phyloP scores from a whole-genome alignment of 163 green algal species.

The Scenedesmus sp. region DNA sequence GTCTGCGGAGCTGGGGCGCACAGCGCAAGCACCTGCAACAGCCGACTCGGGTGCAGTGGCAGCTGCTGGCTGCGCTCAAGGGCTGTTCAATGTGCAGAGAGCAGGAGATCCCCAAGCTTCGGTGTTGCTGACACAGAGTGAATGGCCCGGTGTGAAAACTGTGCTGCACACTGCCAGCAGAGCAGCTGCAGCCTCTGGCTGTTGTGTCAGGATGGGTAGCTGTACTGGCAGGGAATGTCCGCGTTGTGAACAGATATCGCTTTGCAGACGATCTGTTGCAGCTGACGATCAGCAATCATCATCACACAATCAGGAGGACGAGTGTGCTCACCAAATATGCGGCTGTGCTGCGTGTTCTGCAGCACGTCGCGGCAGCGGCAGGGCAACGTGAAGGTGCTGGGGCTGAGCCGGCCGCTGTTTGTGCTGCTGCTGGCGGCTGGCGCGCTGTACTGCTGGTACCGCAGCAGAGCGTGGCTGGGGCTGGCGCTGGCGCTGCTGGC shows the following conservation, averaged over 20 bases:
- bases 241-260: background rate
- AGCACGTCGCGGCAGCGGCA: slow-evolving; percentile 31
- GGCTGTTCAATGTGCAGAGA: no score
- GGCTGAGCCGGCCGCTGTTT: slow-evolving; percentile 56
- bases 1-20: no score
- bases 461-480: slow-evolving; percentile 55
- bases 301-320: no score
- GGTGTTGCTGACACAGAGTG: no score
- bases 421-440: slow-evolving; percentile 39
- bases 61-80: no score
- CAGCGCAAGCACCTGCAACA: no score
- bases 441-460: slow-evolving; percentile 55
- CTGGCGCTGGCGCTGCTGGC: slow-evolving; percentile 54
- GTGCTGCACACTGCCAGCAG: no score
- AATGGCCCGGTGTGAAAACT: no score
- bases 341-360: background rate
- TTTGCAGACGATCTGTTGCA: background rate
- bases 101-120: no score
- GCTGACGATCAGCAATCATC: background rate
- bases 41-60: no score
- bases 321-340: background rate
- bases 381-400: slow-evolving; percentile 36
- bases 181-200: no score
- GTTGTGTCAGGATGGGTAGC: no score
- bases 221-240: background rate